Base-by-base conservation (phyloP, 2,329 filamentous ascomycete species). In the Graphilbum sp. region DNA sequence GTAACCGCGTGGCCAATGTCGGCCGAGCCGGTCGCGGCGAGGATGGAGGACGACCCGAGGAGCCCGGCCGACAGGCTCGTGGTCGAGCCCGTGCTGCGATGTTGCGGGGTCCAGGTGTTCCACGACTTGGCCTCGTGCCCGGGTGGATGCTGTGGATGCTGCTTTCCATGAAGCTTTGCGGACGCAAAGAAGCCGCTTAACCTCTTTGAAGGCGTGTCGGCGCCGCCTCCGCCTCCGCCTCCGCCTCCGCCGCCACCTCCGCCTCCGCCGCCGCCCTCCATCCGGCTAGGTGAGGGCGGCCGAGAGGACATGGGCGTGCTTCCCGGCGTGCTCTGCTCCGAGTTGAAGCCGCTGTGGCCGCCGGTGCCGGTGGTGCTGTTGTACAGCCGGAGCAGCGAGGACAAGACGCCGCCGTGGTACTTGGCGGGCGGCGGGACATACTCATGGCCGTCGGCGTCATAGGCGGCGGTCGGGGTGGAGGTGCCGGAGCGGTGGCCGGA, bases 401-500 rank as follows among this genome's bases (percentile, higher is more conserved):
- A 75, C 1, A 92, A 61, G 34, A 88, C 72, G 23, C 84, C 81
- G 23, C 76, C 78, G 36, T 76, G 72, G 52, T 83, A 87, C 44
- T 77, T 69, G 18, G 64, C 58, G 5, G 81, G 81, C 32, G 66
- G 64, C 33, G 77, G 73, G 16, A 82, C 69, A 50, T 82, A 83
- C 23, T 69, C 54, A 50, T 69, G 32, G 25, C 36, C 32, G 60
- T 85, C 44, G 49, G 75, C 34, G 69, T 75, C 34, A 60, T 83
- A 35, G 68, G 82, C 49, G 58, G 58, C 40, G 65, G 62, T 41
- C 3, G 55, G 55, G 1, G 55, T 57, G 5, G 45, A 45, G 12
- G 49, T 42, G 15, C 54, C 53, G 4, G 55, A 54, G 17, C 43
- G 43, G 13, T 25, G 24, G 12, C 16, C 31, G 15, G 20, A 9